A percentile compares a stretch with the other conserved stretches of the same genome.
Evolutionary conservation across 176 grass and related monocot genomes (phyloP).

Genomic region (Urochloa ruziziensis): DNA sequence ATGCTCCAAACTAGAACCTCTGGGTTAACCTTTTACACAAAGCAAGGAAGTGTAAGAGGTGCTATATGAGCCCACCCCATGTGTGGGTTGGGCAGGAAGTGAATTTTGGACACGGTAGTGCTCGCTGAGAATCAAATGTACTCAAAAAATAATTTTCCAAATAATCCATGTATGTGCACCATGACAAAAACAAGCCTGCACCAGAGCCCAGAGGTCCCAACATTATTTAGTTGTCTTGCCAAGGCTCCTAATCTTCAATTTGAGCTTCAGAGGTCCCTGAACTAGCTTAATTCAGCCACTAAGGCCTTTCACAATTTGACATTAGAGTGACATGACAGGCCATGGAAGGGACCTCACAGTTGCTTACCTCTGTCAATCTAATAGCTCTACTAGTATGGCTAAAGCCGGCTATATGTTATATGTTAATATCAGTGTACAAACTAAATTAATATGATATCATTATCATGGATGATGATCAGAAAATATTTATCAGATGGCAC

Average conservation of each 20-base stretch:
- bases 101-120: neutral
- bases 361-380: neutral
- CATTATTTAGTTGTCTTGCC: neutral
- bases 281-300: slow-evolving; percentile 2
- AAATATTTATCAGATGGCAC: slow-evolving; percentile 1
- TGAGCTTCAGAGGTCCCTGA: neutral
- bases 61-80: neutral
- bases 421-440: neutral
- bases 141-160: slow-evolving; percentile 11
- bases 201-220: neutral
- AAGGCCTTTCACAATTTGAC: slow-evolving; percentile 8
- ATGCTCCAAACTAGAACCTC: neutral
- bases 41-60: neutral
- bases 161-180: neutral
- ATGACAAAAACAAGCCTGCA: neutral
- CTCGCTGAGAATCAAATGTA: neutral
- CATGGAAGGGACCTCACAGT: neutral
- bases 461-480: neutral
- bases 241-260: neutral
- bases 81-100: neutral
- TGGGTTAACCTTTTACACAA: neutral
- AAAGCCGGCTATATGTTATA: neutral
- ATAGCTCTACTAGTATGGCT: neutral
- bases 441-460: slow-evolving; percentile 5
- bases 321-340: neutral